phyloP scores from a whole-genome alignment of 2,329 filamentous ascomycete genomes.

The Trichoderma asperellum region DNA sequence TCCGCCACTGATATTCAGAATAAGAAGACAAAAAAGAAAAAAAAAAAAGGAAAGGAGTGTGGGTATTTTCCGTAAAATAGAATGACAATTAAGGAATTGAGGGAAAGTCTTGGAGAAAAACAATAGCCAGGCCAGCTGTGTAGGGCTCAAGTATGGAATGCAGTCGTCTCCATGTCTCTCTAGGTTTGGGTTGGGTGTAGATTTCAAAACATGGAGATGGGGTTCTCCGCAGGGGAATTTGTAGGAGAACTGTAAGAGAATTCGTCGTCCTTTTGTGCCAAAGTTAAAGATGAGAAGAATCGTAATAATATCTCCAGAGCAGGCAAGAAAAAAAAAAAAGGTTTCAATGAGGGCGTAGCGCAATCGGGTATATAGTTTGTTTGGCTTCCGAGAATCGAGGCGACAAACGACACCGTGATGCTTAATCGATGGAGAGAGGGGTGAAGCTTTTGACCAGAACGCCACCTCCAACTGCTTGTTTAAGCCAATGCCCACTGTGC shows the following conservation, averaged over 20 bases:
- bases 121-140: conserved; percentile 20
- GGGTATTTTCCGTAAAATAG: neutral
- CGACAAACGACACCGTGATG: conserved; percentile 14
- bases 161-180: conserved; percentile 22
- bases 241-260: conserved; percentile 22
- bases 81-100: neutral
- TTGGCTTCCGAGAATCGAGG: conserved; percentile 9
- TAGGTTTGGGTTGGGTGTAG: neutral
- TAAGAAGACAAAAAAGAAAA: neutral
- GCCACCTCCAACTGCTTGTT: conserved; percentile 18
- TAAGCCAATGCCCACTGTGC: conserved; percentile 19
- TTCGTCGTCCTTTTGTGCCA: neutral
- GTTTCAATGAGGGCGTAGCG: conserved; percentile 22
- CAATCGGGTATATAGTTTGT: conserved; percentile 19
- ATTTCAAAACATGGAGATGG: conserved; percentile 21
- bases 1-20: neutral
- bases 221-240: conserved; percentile 19
- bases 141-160: conserved; percentile 22
- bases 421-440: conserved; percentile 18
- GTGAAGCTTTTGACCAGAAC: conserved; percentile 25
- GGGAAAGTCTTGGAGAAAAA: neutral
- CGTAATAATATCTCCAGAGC: neutral
- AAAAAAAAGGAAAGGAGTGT: neutral
- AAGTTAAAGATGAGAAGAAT: neutral
- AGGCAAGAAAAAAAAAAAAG: conserved; percentile 14